phyloP scores from a whole-genome alignment of 2,329 filamentous ascomycete genomes.

The Ceratocystis lukuohia region DNA sequence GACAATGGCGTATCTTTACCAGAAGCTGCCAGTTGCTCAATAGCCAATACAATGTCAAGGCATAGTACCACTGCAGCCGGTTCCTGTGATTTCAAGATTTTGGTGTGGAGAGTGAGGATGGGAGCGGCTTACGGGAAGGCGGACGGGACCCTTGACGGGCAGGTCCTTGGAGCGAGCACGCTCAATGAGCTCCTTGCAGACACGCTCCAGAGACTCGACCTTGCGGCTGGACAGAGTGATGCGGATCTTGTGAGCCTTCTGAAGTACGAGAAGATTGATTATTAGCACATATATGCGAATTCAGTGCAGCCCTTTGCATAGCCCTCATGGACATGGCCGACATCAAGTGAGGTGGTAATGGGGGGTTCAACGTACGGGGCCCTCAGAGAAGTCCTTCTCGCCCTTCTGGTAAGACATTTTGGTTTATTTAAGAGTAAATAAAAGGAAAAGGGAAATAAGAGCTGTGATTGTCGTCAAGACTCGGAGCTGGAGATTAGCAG shows the following conservation, averaged over 20 bases:
- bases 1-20: too few species aligned
- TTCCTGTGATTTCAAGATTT: not conserved
- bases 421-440: constrained; percentile 25
- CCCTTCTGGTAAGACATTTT: constrained; percentile 90
- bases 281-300: constrained; percentile 4
- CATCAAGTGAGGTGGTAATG: not conserved
- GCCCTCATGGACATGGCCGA: not conserved
- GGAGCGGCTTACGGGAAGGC: constrained; percentile 38
- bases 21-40: not conserved
- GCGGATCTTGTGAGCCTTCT: constrained; percentile 95
- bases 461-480: constrained; percentile 53
- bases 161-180: constrained; percentile 98
- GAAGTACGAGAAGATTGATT: constrained; percentile 14
- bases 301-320: not conserved
- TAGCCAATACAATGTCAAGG: not conserved
- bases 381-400: constrained; percentile 87
- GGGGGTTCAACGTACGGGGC: constrained; percentile 49
- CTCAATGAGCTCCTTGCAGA: constrained; percentile 96
- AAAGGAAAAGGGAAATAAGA: constrained; percentile 19
- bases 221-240: constrained; percentile 95
- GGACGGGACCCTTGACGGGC: constrained; percentile 94
- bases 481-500: constrained; percentile 45
- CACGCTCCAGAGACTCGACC: constrained; percentile 92
- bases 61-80: not conserved
- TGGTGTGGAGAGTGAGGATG: not conserved